A percentile compares a stretch with the other conserved stretches of the same genome.
Evolutionary conservation across 306 rosid species (phyloP).

Genomic region (Prunus mira): DNA sequence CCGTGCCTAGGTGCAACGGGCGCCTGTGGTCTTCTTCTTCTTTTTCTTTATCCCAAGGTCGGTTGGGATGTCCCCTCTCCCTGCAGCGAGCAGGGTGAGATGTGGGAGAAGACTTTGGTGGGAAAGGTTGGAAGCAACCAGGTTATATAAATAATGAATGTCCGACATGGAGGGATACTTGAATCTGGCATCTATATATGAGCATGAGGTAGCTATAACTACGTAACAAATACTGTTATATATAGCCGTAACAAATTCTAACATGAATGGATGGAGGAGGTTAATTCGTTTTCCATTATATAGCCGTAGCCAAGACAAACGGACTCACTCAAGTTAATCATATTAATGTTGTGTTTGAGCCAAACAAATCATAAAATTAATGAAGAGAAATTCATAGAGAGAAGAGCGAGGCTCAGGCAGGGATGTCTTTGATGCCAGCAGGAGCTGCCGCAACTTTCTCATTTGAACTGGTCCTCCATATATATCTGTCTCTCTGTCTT

Average conservation of each 20-base stretch:
- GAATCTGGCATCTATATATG: background rate
- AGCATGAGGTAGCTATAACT: background rate
- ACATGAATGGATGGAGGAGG: no score
- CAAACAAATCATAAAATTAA: no score
- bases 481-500: no score
- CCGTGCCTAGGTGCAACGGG: background rate
- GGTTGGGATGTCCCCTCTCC: conserved; percentile 5
- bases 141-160: background rate
- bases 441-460: background rate
- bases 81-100: conserved; percentile 38
- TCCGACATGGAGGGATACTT: background rate
- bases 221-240: no score
- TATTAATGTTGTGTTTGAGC: no score
- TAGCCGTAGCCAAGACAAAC: no score
- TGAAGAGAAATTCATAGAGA: background rate
- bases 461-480: background rate
- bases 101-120: conserved; percentile 4
- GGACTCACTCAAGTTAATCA: background rate
- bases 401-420: background rate
- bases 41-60: background rate
- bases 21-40: background rate
- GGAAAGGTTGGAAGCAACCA: background rate
- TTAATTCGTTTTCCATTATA: no score
- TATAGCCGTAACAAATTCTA: no score
- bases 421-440: background rate